These are phyloP conservation scores for Claviceps digitariae DNA, from an alignment of 2,329 filamentous ascomycete genomes.

Conservation along the genomic window DNA sequence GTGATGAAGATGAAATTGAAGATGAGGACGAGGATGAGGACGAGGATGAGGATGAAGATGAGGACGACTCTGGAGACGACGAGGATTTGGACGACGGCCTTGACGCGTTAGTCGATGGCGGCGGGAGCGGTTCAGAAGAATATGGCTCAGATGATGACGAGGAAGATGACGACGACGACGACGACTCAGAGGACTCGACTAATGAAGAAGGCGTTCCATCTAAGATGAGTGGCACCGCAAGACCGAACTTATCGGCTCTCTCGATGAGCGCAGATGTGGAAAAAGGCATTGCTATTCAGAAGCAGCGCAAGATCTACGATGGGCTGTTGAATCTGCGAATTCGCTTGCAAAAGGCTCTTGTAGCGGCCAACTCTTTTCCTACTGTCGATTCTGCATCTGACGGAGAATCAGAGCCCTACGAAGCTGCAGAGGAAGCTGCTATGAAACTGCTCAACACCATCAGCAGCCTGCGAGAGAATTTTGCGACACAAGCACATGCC, in stretches of 20 bases:
- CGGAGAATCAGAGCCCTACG: slow-evolving; percentile 41
- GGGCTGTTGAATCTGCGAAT: slow-evolving; percentile 81
- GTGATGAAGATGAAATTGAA: slow-evolving; percentile 25
- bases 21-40: slow-evolving; percentile 24
- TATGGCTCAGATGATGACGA: slow-evolving; percentile 21
- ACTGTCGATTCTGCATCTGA: slow-evolving; percentile 26
- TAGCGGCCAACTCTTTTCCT: slow-evolving; percentile 64
- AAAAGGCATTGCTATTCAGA: slow-evolving; percentile 76
- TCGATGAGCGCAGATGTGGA: slow-evolving; percentile 45
- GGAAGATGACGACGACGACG: slow-evolving; percentile 22
- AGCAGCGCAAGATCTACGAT: slow-evolving; percentile 77
- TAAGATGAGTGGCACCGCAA: slow-evolving; percentile 18
- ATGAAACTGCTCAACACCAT: slow-evolving; percentile 75
- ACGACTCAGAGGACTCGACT: slow-evolving; percentile 19
- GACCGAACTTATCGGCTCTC: slow-evolving; percentile 16
- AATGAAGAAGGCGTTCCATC: slow-evolving; percentile 14
- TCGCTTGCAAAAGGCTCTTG: slow-evolving; percentile 79
- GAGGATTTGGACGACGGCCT: slow-evolving; percentile 26
- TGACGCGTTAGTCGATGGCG: slow-evolving; percentile 20
- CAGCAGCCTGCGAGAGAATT: slow-evolving; percentile 50
- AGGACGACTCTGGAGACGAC: slow-evolving; percentile 22
- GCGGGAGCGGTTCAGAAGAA: slow-evolving; percentile 20
- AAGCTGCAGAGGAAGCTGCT: slow-evolving; percentile 72
- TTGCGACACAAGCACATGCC: slow-evolving; percentile 35
- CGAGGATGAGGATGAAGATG: slow-evolving; percentile 14